These are phyloP conservation scores for Myriosclerotinia curreyana DNA, from an alignment of 2,329 filamentous ascomycete genomes.

Conservation along the genomic window DNA sequence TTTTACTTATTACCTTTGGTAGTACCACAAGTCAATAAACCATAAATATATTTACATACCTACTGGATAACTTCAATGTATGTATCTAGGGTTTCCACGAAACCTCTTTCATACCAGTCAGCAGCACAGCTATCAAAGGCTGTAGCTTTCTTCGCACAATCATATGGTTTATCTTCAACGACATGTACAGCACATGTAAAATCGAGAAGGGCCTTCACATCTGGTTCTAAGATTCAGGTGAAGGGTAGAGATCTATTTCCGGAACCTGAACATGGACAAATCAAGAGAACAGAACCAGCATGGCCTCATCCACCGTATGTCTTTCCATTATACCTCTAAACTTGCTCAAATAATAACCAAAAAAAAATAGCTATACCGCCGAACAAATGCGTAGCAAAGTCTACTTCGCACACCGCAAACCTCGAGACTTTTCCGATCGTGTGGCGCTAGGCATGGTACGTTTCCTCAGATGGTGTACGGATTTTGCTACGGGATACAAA, in stretches of 20 bases:
- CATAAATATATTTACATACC: conserved; percentile 6
- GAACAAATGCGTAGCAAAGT: conserved; percentile 73
- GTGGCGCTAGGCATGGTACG: conserved; percentile 75
- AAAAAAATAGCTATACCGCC: conserved; percentile 60
- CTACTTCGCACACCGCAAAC: conserved; percentile 71
- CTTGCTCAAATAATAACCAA: not conserved
- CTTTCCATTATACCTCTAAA: not conserved
- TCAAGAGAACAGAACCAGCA: conserved; percentile 60
- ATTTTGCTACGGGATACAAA: conserved; percentile 75
- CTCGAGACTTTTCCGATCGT: conserved; percentile 71
- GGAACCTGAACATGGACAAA: conserved; percentile 40
- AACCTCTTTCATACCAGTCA: conserved; percentile 31
- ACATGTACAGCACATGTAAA: conserved; percentile 25
- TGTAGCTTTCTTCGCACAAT: conserved; percentile 31
- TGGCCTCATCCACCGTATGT: conserved; percentile 51
- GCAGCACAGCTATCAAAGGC: conserved; percentile 34
- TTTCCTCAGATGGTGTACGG: conserved; percentile 74
- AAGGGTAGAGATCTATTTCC: conserved; percentile 36
- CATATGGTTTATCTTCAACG: conserved; percentile 24
- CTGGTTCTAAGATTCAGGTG: conserved; percentile 32
- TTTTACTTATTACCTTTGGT: not conserved
- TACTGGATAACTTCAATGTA: conserved; percentile 30
- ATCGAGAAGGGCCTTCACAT: conserved; percentile 34
- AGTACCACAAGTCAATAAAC: not conserved
- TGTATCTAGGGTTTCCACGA: conserved; percentile 32